A percentile compares a stretch with the other conserved stretches of the same genome.
Evolutionary conservation across 768 basidiomycete genomes (phyloP).

Genomic region (Podaxis pistillaris): DNA sequence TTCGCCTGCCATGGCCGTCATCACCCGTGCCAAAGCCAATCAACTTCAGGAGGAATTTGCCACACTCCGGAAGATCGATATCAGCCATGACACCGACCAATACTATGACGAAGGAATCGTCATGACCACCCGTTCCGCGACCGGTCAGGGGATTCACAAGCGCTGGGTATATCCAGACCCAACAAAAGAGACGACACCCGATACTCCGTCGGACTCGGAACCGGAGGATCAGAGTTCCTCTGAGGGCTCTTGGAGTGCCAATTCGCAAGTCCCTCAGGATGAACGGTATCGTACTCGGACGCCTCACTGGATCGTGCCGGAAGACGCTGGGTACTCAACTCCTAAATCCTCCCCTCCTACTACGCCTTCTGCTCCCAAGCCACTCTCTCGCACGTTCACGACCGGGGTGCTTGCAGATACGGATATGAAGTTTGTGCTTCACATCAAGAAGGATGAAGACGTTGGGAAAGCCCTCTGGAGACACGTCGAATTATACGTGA

Average conservation of each 20-base stretch:
- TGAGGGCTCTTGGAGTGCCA: neutral
- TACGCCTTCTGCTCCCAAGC: neutral
- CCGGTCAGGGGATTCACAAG: neutral
- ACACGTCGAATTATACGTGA: neutral
- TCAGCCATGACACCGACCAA: neutral
- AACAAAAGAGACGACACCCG: neutral
- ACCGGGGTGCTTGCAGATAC: neutral
- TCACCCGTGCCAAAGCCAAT: neutral
- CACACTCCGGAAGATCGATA: neutral
- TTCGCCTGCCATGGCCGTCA: neutral
- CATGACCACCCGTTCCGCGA: neutral
- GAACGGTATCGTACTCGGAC: neutral
- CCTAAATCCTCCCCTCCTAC: neutral
- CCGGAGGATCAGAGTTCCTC: neutral
- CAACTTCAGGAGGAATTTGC: neutral
- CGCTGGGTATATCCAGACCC: neutral
- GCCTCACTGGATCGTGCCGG: neutral
- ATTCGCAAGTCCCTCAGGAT: neutral
- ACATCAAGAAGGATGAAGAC: conserved; percentile 4
- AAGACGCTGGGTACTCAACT: neutral
- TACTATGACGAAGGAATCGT: neutral
- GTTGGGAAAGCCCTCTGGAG: neutral
- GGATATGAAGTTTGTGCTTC: neutral
- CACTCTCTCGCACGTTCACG: neutral
- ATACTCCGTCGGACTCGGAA: neutral